phyloP scores from a whole-genome alignment of 208 protist species.

The Acanthamoeba divionensis region DNA sequence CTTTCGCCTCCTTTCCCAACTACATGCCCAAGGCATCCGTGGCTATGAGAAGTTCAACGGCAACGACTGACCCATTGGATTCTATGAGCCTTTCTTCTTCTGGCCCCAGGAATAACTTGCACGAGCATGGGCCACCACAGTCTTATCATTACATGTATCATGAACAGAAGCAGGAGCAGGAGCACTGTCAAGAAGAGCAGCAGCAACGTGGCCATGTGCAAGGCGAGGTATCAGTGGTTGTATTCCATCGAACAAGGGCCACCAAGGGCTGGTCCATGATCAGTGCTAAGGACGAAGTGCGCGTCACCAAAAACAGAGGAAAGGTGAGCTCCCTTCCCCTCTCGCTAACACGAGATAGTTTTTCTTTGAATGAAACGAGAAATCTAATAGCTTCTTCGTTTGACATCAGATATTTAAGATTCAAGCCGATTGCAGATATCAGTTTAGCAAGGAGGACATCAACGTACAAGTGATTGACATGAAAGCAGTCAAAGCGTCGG shows the following conservation, averaged over 20 bases:
- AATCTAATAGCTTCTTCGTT: neutral
- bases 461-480: constrained; percentile 8
- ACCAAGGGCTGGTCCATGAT: constrained; percentile 20
- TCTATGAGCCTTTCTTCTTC: too few relatives aligned
- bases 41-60: too few relatives aligned
- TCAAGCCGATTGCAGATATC: neutral
- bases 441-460: constrained; percentile 22
- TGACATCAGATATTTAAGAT: neutral
- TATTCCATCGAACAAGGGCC: neutral
- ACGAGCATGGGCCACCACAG: too few relatives aligned
- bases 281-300: constrained; percentile 1
- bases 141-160: too few relatives aligned
- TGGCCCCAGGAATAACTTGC: too few relatives aligned
- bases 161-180: too few relatives aligned
- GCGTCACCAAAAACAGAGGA: constrained; percentile 4
- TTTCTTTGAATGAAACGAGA: too few relatives aligned
- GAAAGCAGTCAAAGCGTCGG: neutral
- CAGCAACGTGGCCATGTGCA: too few relatives aligned
- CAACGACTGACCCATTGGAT: too few relatives aligned
- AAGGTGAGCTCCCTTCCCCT: neutral
- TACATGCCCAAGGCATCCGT: too few relatives aligned
- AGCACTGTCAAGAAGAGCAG: too few relatives aligned
- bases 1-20: too few relatives aligned
- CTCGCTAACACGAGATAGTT: neutral
- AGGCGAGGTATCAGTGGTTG: neutral